Conservation (phyloP, 257 asterid species). For the Jacaranda copaia region DNA sequence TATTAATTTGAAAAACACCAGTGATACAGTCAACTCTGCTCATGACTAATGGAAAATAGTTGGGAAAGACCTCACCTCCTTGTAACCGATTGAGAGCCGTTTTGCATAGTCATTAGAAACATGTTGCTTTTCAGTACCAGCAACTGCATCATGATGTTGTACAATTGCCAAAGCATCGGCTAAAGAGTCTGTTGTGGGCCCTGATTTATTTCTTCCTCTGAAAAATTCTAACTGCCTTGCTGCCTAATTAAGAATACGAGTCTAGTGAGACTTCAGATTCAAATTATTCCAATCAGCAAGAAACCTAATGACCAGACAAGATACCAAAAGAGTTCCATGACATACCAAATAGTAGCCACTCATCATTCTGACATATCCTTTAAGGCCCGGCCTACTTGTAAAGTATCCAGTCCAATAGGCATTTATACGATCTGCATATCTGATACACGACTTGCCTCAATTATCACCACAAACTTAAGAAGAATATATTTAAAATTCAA, state of each 20-base stretch:
- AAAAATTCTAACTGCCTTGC: conserved; percentile 88
- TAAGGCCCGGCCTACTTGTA: conserved; percentile 88
- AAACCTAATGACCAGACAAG: conserved; percentile 20
- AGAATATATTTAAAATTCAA: conserved; percentile 2
- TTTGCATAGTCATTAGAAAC: conserved; percentile 96
- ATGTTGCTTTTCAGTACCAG: conserved; percentile 94
- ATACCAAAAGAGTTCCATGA: conserved; percentile 28
- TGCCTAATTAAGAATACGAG: conserved; percentile 62
- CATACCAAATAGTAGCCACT: conserved; percentile 92
- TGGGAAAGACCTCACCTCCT: conserved; percentile 62
- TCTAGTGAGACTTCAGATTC: conserved; percentile 37
- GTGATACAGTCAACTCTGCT: neutral
- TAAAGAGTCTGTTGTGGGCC: conserved; percentile 76
- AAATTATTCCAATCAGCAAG: conserved; percentile 24
- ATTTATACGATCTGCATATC: conserved; percentile 91
- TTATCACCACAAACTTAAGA: conserved; percentile 18
- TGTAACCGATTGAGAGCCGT: conserved; percentile 88
- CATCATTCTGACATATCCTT: conserved; percentile 83
- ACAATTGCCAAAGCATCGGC: conserved; percentile 89
- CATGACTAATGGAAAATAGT: neutral
- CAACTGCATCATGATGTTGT: conserved; percentile 97
- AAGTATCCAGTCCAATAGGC: conserved; percentile 99
- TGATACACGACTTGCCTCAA: conserved; percentile 43
- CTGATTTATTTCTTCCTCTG: conserved; percentile 70
- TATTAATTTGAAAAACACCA: conserved; percentile 15